A percentile compares a stretch with the other conserved stretches of the same genome.
phyloP scores from a whole-genome alignment of 2,329 filamentous ascomycete genomes.

The Aspergillus pseudoterreus region DNA sequence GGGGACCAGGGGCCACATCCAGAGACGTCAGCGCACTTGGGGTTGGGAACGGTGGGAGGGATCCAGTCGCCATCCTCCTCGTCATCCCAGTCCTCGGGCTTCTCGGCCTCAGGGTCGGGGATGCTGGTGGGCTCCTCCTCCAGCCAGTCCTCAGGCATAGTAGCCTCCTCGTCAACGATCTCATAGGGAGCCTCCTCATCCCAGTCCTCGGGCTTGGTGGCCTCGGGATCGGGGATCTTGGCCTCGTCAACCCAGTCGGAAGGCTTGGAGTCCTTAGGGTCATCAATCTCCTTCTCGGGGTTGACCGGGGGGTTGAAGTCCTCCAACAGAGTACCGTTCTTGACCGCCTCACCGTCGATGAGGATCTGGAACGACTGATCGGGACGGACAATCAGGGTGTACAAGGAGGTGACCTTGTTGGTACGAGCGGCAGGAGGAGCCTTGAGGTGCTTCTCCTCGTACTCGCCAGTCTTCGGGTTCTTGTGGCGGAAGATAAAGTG shows the following conservation, averaged over 20 bases:
- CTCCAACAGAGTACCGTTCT: constrained; percentile 87
- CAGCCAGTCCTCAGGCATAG: constrained; percentile 92
- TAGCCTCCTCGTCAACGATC: constrained; percentile 89
- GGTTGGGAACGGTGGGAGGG: constrained; percentile 84
- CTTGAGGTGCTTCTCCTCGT: constrained; percentile 98
- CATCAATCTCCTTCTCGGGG: constrained; percentile 90
- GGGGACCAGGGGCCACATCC: constrained; percentile 91
- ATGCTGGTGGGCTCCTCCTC: constrained; percentile 79
- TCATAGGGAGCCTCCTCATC: constrained; percentile 97
- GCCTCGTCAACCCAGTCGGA: constrained; percentile 93
- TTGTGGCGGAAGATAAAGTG: constrained; percentile 99
- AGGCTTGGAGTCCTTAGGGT: constrained; percentile 89
- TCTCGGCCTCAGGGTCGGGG: constrained; percentile 89
- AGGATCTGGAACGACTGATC: constrained; percentile 94
- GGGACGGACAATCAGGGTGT: constrained; percentile 93
- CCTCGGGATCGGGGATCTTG: constrained; percentile 86
- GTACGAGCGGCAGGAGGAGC: constrained; percentile 81
- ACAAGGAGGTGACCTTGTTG: constrained; percentile 87
- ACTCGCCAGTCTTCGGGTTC: constrained; percentile 99
- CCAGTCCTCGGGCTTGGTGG: constrained; percentile 97
- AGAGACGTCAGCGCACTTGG: constrained; percentile 89
- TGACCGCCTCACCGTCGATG: constrained; percentile 84
- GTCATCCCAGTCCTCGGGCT: constrained; percentile 99
- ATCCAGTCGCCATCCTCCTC: constrained; percentile 99
- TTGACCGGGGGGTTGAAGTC: constrained; percentile 94